Evolutionary conservation across 139 green algal genomes (phyloP), one percentile per base, ranked within the genome.

Genomic region (Trebouxia sp.): DNA sequence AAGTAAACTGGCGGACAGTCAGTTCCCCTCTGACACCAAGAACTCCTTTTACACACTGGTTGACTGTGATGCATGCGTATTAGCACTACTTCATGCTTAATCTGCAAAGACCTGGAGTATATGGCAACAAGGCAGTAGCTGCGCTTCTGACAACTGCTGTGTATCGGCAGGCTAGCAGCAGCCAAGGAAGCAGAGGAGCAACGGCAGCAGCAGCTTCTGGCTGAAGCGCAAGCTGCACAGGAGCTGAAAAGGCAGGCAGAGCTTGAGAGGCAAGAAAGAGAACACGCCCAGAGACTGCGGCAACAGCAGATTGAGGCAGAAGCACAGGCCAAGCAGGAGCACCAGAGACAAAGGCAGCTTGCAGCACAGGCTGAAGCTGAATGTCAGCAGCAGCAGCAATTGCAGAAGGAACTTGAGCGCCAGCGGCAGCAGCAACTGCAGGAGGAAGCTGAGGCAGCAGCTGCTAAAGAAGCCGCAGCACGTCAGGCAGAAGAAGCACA

Each of bases 81-180:
- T n/a, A n/a, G n/a, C n/a, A n/a, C n/a, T n/a, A n/a, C n/a, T n/a
- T n/a, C n/a, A n/a, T n/a, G n/a, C n/a, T n/a, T n/a, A n/a, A n/a
- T n/a, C n/a, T n/a, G n/a, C n/a, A n/a, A n/a, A n/a, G n/a, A n/a
- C n/a, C n/a, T n/a, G n/a, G n/a, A n/a, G n/a, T n/a, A n/a, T n/a
- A n/a, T n/a, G n/a, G n/a, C n/a, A n/a, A n/a, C n/a, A n/a, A n/a
- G n/a, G n/a, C n/a, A n/a, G n/a, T n/a, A n/a, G n/a, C n/a, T n/a
- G n/a, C n/a, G n/a, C n/a, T n/a, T n/a, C n/a, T n/a, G n/a, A n/a
- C n/a, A n/a, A n/a, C n/a, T n/a, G n/a, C n/a, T n/a, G n/a, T n/a
- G n/a, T n/a, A n/a, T 72, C 32, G 62, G 43, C 12, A 72, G 62
- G 62, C 62, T 45, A 72, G 32, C 62, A 72, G 37, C 42, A 43